These are phyloP conservation scores for Calonectria pseudoreteaudii DNA, from an alignment of 2,329 filamentous ascomycete genomes.

Conservation along the genomic window DNA sequence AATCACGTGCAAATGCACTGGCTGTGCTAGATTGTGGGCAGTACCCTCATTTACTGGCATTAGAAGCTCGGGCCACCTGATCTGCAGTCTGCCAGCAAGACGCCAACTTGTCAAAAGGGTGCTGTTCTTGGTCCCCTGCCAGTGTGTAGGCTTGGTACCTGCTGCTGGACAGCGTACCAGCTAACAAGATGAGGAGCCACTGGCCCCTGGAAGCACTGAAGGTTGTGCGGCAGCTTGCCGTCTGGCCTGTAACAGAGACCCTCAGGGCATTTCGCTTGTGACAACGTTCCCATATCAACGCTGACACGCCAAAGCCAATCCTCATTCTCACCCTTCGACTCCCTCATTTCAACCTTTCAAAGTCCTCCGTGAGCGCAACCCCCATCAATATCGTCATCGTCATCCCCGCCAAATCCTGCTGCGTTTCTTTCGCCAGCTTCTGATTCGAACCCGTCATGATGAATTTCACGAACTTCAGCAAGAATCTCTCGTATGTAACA, in stretches of 20 bases:
- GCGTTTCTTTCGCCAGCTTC: constrained; percentile 11
- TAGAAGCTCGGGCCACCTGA: constrained; percentile 41
- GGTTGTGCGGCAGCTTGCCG: constrained; percentile 22
- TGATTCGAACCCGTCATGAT: constrained; percentile 50
- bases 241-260: background rate
- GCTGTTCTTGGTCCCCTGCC: background rate
- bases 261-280: constrained; percentile 46
- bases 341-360: constrained; percentile 27
- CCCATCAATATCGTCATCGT: constrained; percentile 21
- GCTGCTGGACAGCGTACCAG: background rate
- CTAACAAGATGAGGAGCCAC: background rate
- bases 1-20: constrained; percentile 14
- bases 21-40: background rate
- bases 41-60: background rate
- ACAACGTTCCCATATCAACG: constrained; percentile 45
- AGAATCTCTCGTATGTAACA: constrained; percentile 64
- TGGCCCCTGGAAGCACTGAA: constrained; percentile 37
- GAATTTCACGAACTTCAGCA: constrained; percentile 71
- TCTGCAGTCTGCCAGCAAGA: constrained; percentile 28
- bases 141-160: background rate
- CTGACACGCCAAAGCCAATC: constrained; percentile 35
- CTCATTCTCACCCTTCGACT: constrained; percentile 27
- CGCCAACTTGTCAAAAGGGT: constrained; percentile 11
- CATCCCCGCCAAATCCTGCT: background rate
- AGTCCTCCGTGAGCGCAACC: constrained; percentile 20